Base-by-base conservation (phyloP, 2,329 filamentous ascomycete species). In the Fusarium staphyleae region DNA sequence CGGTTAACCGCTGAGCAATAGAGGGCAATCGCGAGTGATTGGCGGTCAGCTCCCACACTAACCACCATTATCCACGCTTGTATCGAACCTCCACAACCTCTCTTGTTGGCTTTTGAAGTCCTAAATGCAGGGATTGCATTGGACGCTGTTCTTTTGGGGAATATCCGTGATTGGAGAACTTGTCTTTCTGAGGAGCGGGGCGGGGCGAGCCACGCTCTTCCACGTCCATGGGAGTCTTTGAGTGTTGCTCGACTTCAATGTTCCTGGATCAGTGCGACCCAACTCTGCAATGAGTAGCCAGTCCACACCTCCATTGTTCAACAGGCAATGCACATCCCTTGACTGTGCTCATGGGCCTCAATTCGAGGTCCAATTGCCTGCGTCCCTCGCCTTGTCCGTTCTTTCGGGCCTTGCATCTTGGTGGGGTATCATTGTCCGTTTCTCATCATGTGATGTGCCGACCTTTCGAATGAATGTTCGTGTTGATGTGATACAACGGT, bases 1-100 rank as follows among this genome's bases (percentile, higher is more conserved):
- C 19, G 55, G 51, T 68, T 76, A 79, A 77, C 72, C 74, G 74
- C 74, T 70, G 59, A 69, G 66, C 54, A 30, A 56, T 50, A 63
- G 48, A 59, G 44, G 39, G 55, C 57, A 47, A 51, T 24, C 44
- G 52, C 4, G 46, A 24, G 14, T 66, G 63, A 67, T 67, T 67
- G 65, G 65, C 41, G 24, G 43, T 40, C 15, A 43, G 42, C 29
- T 42, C 8, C 59, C 45, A 22, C 50, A 34, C 48, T 54, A 62
- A 61, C 54, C 58, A 62, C 54, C 54, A 7, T 41, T 52, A 50
- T 39, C 58, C 58, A 62, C 58, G 55, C 19, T 19, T 37, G 35
- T 18, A 22, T 37, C 24, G 10, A 24, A 37, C 12, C 19, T 46
- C n/a, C 16, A 37, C 14, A 22, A 30, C 55, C 37, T 61, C 46